Evolutionary conservation across 805 yeast species (phyloP), one percentile per base, ranked within the genome.

Genomic region (Suhomyces emberorum): DNA sequence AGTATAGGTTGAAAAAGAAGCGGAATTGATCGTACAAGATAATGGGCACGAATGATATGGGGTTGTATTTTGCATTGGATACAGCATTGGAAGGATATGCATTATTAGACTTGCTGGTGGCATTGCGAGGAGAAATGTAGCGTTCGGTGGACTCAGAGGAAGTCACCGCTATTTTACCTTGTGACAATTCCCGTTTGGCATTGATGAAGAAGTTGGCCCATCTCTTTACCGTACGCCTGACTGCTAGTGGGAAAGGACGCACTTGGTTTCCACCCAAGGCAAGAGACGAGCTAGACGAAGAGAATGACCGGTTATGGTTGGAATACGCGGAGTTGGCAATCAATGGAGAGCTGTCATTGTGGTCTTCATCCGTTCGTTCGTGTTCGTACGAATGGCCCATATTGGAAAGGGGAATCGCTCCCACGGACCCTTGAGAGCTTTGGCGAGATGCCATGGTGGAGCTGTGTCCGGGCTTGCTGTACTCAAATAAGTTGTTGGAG

Each of bases 11-110:
- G 73, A 88, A 93, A 63, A 93, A 93, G 59, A 93, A 91, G 65
- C 89, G 88, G 78, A 93, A 93, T 69, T 93, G 99, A 57, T 91
- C 96, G 59, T 85, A 95, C 20, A 93, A 72, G 37, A 93, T 79
- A 28, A 87, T 72, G 3, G 99, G 99, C 7, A 93, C 63, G 52
- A 93, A 93, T 1, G 95, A 80, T 24, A 88, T 56, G 2, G 93
- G 86, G 49, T 86, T 86, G 63, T 93, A 93, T 61, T 89, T 91
- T 15, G 98, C 98, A 61, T 93, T 93, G 31, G 95, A 85, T 10
- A 93, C 76, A 5, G 93, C 86, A 57, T 93, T 93, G 9, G 87
- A 25, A 1, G 46, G 46, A 42, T 57, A 72, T 9, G 21, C 43
- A 38, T 37, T 59, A 46, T 62, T 57, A 51, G 44, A 49, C 49